Base-by-base conservation (phyloP, 495 filamentous ascomycete species). In the Neurospora discreta region DNA sequence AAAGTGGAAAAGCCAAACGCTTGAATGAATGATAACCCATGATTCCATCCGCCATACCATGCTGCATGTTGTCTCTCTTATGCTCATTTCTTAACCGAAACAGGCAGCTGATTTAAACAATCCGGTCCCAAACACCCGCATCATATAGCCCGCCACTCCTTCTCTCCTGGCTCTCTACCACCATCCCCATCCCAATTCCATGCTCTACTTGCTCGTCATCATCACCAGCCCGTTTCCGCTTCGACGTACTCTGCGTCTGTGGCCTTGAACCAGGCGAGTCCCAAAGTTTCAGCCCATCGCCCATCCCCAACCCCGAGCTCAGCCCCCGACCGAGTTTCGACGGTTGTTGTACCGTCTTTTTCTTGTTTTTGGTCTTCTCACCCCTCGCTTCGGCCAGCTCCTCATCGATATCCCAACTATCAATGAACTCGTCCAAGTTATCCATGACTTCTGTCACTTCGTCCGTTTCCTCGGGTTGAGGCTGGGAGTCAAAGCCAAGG, bases 361-460 rank as follows among this genome's bases (percentile, higher is more conserved):
- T 74, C 65, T 70, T 46, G 5, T 60, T 69, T 33, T 70, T 75
- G 26, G 33, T 68, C 15, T 70, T 68, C 46, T 77, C 78, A 3
- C 69, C 65, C 39, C 69, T 71, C 20, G 71, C 75, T 72, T 78
- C 78, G 9, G 73, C 76, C 1, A 84, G 74, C 69, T 84, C 82
- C 5, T 73, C 71, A 8, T 85, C 80, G 0, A 84, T 71, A 68
- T 85, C 80, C 81, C 80, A 84, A 23, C 71, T 73, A 10, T 76
- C 76, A 8, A 85, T 69, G 65, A 84, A 85, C 7, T 85, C 80
- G 68, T 79, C 77, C 16, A 85, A 68, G 70, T 85, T 81, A 13
- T 80, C 74, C 73, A 85, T 70, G 0, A 85, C 82, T 3, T 74
- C 81, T 0, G 75, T 79, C 23, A 85, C 84, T 65, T 84, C 81